Evolutionary conservation across 768 basidiomycete genomes (phyloP), one percentile per base, ranked within the genome.

Genomic region (Boletellus sp.): DNA sequence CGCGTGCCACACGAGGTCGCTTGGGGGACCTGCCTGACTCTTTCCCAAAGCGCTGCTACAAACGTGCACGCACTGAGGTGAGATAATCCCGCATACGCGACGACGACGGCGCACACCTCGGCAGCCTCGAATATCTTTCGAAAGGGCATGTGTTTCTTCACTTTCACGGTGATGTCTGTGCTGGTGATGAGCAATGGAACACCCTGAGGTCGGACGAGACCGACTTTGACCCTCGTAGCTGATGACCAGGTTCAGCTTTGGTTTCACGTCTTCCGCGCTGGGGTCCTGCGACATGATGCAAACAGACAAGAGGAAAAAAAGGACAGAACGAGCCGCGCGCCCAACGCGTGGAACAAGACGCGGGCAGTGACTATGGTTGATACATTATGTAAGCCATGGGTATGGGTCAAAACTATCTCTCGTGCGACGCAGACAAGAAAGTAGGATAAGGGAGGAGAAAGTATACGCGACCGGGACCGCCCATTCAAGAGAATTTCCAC

Each of bases 101-200:
- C 22, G 31, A n/a, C 9, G 26, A 1, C 15, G 23, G 1, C 3
- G 70, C 78, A 20, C 55, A 85, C 85, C 74, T 84, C 81, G 2
- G 81, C 80, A 15, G 82, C 84, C 16, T 80, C 75, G 50, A 87
- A 85, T 22, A 85, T 79, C 65, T 85, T 86, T 34, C 69, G 63
- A 56, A 87, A 84, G n/a, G 72, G 70, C 73, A 79, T 86, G 32
- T 77, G 79, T 1, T 74, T 52, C 52, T 82, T 85, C 11, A 85
- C 84, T 62, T 86, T 86, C 4, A 87, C 78, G 5, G 79, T 83
- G 26, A 84, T 80, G 9, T 75, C 85, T 87, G 60, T 20, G 26
- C 6, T 13, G 11, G 13, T 16, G 45, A 22, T 54, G 53, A 56
- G 51, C 38, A 41, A 16, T 32, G 4, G 36, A 1, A 19, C 23